Evolutionary conservation across 441 rosid genomes (phyloP).

Genomic region (Capsella rubella): DNA sequence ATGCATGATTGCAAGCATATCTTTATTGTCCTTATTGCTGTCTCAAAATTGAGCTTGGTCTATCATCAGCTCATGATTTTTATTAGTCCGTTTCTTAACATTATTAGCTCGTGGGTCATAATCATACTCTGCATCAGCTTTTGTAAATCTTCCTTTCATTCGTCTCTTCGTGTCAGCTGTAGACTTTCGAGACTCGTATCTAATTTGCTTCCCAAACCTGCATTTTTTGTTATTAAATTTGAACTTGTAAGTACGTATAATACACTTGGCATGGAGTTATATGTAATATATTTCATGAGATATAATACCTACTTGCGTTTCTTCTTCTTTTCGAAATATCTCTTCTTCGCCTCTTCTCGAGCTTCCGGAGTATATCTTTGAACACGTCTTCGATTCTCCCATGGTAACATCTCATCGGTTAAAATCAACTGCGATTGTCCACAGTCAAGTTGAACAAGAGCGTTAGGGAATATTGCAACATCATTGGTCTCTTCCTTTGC

Average conservation of each 20-base stretch:
- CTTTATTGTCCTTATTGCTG: constrained; percentile 14
- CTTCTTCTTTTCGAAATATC: constrained; percentile 42
- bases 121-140: constrained; percentile 44
- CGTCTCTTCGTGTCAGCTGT: constrained; percentile 41
- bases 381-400: constrained; percentile 16
- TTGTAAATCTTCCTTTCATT: constrained; percentile 43
- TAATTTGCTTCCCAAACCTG: constrained; percentile 41
- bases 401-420: constrained; percentile 14
- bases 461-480: constrained; percentile 7
- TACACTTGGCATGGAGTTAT: constrained; percentile 10
- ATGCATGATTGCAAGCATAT: constrained; percentile 19
- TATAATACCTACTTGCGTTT: constrained; percentile 35
- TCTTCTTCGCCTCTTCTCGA: constrained; percentile 25
- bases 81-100: constrained; percentile 1
- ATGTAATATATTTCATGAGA: background rate
- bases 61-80: background rate
- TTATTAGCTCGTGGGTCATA: constrained; percentile 37
- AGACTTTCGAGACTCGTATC: constrained; percentile 44
- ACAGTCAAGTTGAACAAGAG: constrained; percentile 30
- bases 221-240: background rate
- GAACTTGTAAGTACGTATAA: background rate
- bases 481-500: constrained; percentile 32
- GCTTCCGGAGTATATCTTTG: background rate
- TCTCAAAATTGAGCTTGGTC: constrained; percentile 13
- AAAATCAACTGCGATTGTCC: constrained; percentile 25